These are phyloP conservation scores for Dendrobium catenatum DNA, from an alignment of 106 monocot species.

Conservation along the genomic window DNA sequence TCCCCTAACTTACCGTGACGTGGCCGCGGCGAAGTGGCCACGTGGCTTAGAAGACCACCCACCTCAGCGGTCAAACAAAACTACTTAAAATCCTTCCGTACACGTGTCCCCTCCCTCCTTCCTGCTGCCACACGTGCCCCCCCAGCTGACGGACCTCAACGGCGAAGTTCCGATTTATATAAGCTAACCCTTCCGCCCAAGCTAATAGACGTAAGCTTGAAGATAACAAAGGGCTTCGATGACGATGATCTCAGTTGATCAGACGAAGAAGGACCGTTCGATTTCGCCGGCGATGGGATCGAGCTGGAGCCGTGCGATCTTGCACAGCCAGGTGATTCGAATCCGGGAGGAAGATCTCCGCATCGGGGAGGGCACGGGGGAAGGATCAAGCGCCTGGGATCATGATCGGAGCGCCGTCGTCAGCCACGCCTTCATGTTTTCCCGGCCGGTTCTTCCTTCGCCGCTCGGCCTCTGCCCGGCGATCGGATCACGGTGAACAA, in stretches of 20 bases:
- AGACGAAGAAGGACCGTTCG: neutral
- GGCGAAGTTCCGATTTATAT: neutral
- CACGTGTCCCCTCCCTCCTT: neutral
- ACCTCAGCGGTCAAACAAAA: neutral
- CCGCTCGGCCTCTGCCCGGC: neutral
- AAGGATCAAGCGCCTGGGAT: neutral
- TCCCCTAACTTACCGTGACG: no score
- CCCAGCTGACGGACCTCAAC: neutral
- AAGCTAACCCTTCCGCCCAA: neutral
- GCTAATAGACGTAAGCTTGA: neutral
- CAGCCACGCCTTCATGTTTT: neutral
- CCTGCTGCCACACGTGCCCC: neutral
- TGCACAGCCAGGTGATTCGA: neutral
- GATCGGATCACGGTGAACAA: neutral
- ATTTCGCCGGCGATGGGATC: neutral
- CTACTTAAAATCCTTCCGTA: neutral
- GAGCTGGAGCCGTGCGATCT: neutral
- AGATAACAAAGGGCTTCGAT: neutral
- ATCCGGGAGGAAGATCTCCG: conserved; percentile 1
- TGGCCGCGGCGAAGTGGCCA: no score
- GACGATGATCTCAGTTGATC: neutral
- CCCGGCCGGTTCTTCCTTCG: neutral
- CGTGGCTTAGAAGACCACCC: no score
- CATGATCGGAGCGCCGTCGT: neutral
- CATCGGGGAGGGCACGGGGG: neutral